Evolutionary conservation across 2,329 filamentous ascomycete species (phyloP), one percentile per base, ranked within the genome.

Genomic region (Aureobasidium sp.): DNA sequence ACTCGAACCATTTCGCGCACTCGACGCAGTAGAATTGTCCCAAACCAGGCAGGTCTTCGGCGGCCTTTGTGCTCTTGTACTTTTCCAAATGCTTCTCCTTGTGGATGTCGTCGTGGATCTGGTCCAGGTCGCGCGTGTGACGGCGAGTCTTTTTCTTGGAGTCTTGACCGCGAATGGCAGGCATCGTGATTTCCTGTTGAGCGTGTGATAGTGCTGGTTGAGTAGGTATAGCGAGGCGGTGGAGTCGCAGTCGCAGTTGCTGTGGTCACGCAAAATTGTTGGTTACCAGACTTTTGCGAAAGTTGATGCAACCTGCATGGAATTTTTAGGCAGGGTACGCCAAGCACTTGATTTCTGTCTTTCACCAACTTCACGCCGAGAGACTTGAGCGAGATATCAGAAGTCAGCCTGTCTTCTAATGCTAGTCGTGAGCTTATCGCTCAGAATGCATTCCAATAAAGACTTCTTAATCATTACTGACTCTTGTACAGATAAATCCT

Each of bases 1-100:
- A 88, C 73, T 97, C 93, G 73, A 95, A 97, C 87, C 90, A 97
- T 77, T 95, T 97, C 64, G 94, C 88, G 74, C 94, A 99, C 74
- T 96, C 89, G 17, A 88, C 80, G 74, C 94, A 99, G 75, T 96
- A 97, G 72, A 86, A 86, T 67, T 84, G 81, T 27, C 94, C 94
- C 51, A 96, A 79, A 0, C 86, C 93, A 3, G 94, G 94, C 37
- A 96, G 81, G 69, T 97, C 94, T 71, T 97, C 93, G 23, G 82
- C 77, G 6, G 87, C 84, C 71, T 96, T 95, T 45, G 85, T 84
- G 53, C 85, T 82, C 71, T 91, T 88, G 79, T 87, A 91, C 65
- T 89, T 84, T 49, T 84, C 77, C 35, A 99, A 84, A 70, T 97
- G 92, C 72, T 86, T 88, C 21, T 89, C 82, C 33, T 87, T 88